Evolutionary conservation across 2,329 filamentous ascomycete species (phyloP), one percentile per base, ranked within the genome.

Genomic region (Aspergillus fructus): DNA sequence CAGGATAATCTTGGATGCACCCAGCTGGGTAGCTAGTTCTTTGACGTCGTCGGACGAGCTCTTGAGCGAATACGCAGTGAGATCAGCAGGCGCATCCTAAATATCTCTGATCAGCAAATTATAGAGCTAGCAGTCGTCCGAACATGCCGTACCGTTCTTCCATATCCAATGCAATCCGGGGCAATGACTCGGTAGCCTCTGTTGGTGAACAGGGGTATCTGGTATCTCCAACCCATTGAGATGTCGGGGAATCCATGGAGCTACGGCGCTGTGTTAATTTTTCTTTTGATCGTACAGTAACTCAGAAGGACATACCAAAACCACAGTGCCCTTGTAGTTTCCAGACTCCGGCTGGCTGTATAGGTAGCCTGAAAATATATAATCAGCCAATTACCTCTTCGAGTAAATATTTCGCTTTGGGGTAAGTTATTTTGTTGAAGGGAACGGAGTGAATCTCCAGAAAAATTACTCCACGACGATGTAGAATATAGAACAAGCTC

Each of bases 121-220:
- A 8, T 6, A 19, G 9, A 7, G 5, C 4, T 53, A 21, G 12
- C 23, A 9, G 15, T 30, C 3, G 4, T 24, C 19, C 17, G 2
- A 33, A 53, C 34, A 33, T 52, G 27, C 6, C 47, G 23, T 71
- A 83, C 88, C 24, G 90, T 94, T 58, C 85, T 83, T 24, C 89
- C 90, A 72, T 94, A 97, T 61, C 93, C 93, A 66, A 96, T 83
- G 81, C 92, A 88, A 74, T 97, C 91, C 0, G 91, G 89, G 11
- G 86, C 90, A 23, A 97, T 85, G 54, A 96, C 91, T 55, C 89
- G 85, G 63, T 93, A 84, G 21, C 88, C 89, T 56, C 91, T 79
- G 5, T 86, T 81, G 34, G 89, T 74, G 21, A 97, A 82, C 65
- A 85, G 76, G 0, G 93, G 92, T 59, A 97, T 89, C 74, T 97